phyloP scores from a whole-genome alignment of 805 yeast genomes.

The Citeromyces matritensis region DNA sequence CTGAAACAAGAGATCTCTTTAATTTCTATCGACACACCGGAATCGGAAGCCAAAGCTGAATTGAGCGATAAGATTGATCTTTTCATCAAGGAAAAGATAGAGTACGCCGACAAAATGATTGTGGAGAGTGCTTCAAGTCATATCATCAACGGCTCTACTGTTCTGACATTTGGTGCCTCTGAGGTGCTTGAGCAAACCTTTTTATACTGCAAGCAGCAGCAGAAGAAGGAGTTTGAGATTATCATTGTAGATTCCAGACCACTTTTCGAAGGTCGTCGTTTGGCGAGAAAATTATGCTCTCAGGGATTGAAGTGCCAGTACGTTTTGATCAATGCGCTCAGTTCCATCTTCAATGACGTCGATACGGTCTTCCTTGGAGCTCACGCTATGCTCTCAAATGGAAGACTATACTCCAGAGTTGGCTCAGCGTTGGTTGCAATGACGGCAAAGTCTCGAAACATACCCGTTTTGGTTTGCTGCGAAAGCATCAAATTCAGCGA shows the following conservation, averaged over 20 bases:
- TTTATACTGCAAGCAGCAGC: conserved; percentile 46
- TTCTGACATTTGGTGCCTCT: conserved; percentile 81
- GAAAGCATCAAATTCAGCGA: conserved; percentile 91
- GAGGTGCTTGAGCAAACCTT: conserved; percentile 69
- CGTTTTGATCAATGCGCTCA: conserved; percentile 62
- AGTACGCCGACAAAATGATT: conserved; percentile 70
- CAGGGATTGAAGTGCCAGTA: conserved; percentile 64
- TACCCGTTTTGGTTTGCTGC: conserved; percentile 92
- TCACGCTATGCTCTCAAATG: conserved; percentile 93
- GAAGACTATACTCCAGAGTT: conserved; percentile 81
- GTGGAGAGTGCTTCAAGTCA: conserved; percentile 68
- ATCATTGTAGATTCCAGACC: conserved; percentile 90
- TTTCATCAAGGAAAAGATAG: conserved; percentile 75
- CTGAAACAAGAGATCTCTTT: conserved; percentile 83
- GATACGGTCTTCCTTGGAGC: conserved; percentile 92
- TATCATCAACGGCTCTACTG: conserved; percentile 60
- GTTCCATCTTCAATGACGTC: conserved; percentile 72
- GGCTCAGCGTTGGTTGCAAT: conserved; percentile 92
- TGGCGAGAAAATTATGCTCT: conserved; percentile 49
- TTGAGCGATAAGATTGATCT: conserved; percentile 59
- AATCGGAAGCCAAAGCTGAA: conserved; percentile 48
- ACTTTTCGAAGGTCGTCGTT: conserved; percentile 77
- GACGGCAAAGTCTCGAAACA: conserved; percentile 75
- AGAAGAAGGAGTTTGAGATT: conserved; percentile 56
- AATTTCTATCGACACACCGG: conserved; percentile 59